Percentiles rank a stretch among this genome's conserved stretches.
Evolutionary conservation across 1,284 basidiomycete species (phyloP).

Genomic region (Stygiomarasmius scandens): DNA sequence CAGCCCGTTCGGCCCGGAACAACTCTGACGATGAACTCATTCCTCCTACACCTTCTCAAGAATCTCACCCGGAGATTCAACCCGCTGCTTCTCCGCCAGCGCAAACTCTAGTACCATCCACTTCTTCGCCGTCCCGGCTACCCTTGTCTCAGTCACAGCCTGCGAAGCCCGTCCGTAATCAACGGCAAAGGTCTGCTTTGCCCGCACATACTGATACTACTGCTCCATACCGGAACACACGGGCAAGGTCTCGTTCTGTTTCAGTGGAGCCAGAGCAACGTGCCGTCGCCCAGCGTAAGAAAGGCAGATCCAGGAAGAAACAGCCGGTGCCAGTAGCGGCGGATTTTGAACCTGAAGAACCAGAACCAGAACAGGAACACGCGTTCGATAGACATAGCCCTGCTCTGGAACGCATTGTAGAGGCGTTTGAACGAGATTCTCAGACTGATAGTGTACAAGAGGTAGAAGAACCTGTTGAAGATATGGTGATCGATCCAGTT

Average conservation of each 20-base stretch:
- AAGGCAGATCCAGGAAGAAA: too few relatives aligned
- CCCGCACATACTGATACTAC: background rate
- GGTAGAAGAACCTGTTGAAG: too few relatives aligned
- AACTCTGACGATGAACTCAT: background rate
- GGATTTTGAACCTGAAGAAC: too few relatives aligned
- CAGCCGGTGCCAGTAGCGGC: too few relatives aligned
- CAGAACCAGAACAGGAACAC: too few relatives aligned
- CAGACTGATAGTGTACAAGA: too few relatives aligned
- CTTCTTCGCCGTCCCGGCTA: background rate
- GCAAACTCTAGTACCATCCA: background rate
- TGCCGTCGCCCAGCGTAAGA: background rate
- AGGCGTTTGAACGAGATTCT: too few relatives aligned
- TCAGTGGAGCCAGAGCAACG: background rate
- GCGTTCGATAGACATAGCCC: too few relatives aligned
- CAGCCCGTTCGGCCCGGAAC: too few relatives aligned
- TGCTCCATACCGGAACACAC: constrained; percentile 8
- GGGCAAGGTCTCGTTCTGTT: constrained; percentile 6
- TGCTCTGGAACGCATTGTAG: too few relatives aligned
- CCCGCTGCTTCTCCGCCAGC: background rate
- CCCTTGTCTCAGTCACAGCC: background rate
- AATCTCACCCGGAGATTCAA: background rate
- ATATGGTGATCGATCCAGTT: too few relatives aligned
- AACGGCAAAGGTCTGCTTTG: background rate
- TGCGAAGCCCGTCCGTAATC: background rate
- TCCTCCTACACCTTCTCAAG: background rate